phyloP scores from a whole-genome alignment of 495 filamentous ascomycete species.

The Xylaria castorea region DNA sequence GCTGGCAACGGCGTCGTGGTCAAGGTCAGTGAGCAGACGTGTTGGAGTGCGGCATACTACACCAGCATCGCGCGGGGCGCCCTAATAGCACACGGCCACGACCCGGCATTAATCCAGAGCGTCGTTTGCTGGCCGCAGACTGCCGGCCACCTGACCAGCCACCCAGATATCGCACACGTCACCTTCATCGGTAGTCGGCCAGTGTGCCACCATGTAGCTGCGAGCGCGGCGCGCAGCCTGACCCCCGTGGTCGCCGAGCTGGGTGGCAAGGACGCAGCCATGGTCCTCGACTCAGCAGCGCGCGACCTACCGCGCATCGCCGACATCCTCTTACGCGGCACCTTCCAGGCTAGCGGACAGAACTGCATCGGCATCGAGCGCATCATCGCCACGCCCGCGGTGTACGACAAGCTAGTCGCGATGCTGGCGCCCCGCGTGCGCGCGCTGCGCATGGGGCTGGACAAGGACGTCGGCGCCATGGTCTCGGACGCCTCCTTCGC shows the following conservation, averaged over 20 bases:
- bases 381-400: conserved; percentile 76
- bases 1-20: conserved; percentile 91
- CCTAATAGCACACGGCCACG: conserved; percentile 82
- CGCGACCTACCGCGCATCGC: conserved; percentile 71
- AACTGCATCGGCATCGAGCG: conserved; percentile 98
- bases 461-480: conserved; percentile 85
- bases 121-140: conserved; percentile 86
- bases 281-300: conserved; percentile 80
- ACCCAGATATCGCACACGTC: conserved; percentile 82
- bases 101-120: conserved; percentile 81
- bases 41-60: conserved; percentile 87
- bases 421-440: conserved; percentile 75
- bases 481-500: conserved; percentile 78
- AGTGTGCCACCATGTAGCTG: conserved; percentile 86
- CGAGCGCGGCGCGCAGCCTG: conserved; percentile 80
- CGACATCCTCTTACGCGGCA: conserved; percentile 85
- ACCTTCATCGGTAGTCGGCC: conserved; percentile 97
- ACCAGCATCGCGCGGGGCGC: conserved; percentile 77
- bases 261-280: conserved; percentile 94
- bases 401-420: conserved; percentile 74
- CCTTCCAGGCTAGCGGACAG: conserved; percentile 96
- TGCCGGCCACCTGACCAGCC: conserved; percentile 83
- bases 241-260: conserved; percentile 88
- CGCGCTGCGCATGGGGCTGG: conserved; percentile 67
- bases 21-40: conserved; percentile 92